Percentiles rank a stretch among this genome's conserved stretches.
Conservation (phyloP, 2,329 filamentous ascomycete species). For the Penicillium sp. region DNA sequence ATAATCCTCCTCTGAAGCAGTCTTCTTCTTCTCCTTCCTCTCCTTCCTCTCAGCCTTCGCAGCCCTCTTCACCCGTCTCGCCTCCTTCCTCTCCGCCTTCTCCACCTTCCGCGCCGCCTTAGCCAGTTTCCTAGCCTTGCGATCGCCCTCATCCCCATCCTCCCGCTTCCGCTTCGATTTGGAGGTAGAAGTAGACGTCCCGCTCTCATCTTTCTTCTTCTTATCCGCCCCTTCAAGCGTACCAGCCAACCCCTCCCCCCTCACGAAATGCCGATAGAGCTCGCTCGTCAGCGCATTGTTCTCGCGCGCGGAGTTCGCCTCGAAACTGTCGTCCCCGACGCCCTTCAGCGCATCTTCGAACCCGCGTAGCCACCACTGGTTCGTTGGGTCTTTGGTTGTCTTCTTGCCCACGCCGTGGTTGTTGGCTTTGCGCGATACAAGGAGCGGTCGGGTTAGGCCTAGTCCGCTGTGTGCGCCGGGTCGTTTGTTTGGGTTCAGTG, state of each 20-base stretch:
- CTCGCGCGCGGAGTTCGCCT: conserved; percentile 54
- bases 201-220: conserved; percentile 12
- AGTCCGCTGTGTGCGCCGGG: conserved; percentile 58
- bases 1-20: conserved; percentile 27
- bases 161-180: conserved; percentile 36
- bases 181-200: conserved; percentile 8
- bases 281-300: conserved; percentile 46
- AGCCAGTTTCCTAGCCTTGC: conserved; percentile 21
- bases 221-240: conserved; percentile 48
- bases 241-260: conserved; percentile 72
- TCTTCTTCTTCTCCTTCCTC: conserved; percentile 22
- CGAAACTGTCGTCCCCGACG: conserved; percentile 59
- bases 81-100: conserved; percentile 20
- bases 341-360: conserved; percentile 88
- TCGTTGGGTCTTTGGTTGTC: conserved; percentile 59
- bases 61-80: conserved; percentile 20
- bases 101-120: conserved; percentile 36
- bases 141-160: conserved; percentile 28
- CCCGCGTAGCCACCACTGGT: conserved; percentile 96
- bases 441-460: conserved; percentile 78
- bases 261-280: conserved; percentile 82
- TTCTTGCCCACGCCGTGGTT: conserved; percentile 79
- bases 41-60: conserved; percentile 17
- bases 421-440: conserved; percentile 79
- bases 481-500: conserved; percentile 66